Evolutionary conservation across 2,329 filamentous ascomycete genomes (phyloP).

Genomic region (Colletotrichum sp.): DNA sequence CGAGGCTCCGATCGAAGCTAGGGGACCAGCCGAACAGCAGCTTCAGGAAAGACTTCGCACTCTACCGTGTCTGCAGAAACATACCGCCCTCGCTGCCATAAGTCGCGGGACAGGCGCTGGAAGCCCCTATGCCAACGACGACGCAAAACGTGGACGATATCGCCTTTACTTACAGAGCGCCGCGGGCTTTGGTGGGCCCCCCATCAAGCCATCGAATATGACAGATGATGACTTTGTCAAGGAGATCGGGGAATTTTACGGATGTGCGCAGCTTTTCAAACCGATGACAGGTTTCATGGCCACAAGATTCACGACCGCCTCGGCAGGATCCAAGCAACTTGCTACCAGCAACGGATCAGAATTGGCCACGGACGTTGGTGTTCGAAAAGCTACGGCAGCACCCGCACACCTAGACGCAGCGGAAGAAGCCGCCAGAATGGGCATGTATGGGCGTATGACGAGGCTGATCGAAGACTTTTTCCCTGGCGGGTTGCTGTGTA

Average conservation of each 20-base stretch:
- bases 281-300: conserved; percentile 94
- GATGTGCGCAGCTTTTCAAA: conserved; percentile 76
- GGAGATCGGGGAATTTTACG: conserved; percentile 78
- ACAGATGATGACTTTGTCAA: conserved; percentile 76
- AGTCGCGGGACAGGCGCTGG: conserved; percentile 69
- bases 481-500: conserved; percentile 87
- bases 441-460: conserved; percentile 93
- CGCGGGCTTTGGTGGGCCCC: conserved; percentile 65
- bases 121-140: conserved; percentile 83
- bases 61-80: conserved; percentile 69
- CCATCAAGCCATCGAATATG: conserved; percentile 46
- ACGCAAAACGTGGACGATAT: conserved; percentile 81
- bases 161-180: conserved; percentile 79
- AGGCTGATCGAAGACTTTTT: conserved; percentile 74
- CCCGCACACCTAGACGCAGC: conserved; percentile 75
- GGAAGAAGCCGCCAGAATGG: conserved; percentile 83
- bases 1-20: conserved; percentile 72
- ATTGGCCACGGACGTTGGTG: conserved; percentile 21
- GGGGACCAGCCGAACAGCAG: conserved; percentile 66
- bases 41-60: conserved; percentile 61
- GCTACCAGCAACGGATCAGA: conserved; percentile 6
- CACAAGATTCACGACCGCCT: conserved; percentile 83
- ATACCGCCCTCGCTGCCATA: conserved; percentile 72
- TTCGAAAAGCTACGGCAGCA: conserved; percentile 49
- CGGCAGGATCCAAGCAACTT: conserved; percentile 42